Conservation (phyloP, 2,329 filamentous ascomycete genomes). For the Aspergillus chevalieri region DNA sequence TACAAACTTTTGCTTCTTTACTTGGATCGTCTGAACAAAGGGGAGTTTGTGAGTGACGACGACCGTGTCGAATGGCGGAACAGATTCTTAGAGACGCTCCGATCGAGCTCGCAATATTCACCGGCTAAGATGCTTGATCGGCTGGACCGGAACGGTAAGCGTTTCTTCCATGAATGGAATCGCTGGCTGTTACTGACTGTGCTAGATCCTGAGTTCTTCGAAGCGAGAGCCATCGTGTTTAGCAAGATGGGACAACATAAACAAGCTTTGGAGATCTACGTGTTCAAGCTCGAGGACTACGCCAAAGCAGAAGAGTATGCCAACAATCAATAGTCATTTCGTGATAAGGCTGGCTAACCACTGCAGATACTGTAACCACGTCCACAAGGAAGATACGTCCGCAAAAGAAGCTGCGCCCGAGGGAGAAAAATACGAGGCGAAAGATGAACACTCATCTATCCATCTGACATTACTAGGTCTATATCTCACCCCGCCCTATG, state of each 20-base stretch:
- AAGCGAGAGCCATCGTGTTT: constrained; percentile 81
- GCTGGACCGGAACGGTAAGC: constrained; percentile 71
- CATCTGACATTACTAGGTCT: constrained; percentile 87
- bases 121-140: constrained; percentile 68
- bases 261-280: constrained; percentile 93
- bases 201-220: constrained; percentile 75
- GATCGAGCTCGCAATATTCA: constrained; percentile 72
- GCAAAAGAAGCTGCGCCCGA: constrained; percentile 45
- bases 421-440: neutral
- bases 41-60: constrained; percentile 33
- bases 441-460: constrained; percentile 63
- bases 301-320: constrained; percentile 47
- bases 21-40: constrained; percentile 48
- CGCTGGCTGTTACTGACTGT: constrained; percentile 2
- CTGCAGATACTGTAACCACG: constrained; percentile 75
- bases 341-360: constrained; percentile 9
- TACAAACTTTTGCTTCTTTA: constrained; percentile 73
- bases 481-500: constrained; percentile 74
- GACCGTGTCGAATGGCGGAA: constrained; percentile 55
- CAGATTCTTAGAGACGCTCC: constrained; percentile 68
- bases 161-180: neutral
- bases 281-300: constrained; percentile 85
- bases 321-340: neutral
- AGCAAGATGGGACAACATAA: constrained; percentile 94
- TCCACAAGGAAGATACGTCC: constrained; percentile 58